phyloP scores from a whole-genome alignment of 495 filamentous ascomycete genomes.

The Neurospora tetraspora region DNA sequence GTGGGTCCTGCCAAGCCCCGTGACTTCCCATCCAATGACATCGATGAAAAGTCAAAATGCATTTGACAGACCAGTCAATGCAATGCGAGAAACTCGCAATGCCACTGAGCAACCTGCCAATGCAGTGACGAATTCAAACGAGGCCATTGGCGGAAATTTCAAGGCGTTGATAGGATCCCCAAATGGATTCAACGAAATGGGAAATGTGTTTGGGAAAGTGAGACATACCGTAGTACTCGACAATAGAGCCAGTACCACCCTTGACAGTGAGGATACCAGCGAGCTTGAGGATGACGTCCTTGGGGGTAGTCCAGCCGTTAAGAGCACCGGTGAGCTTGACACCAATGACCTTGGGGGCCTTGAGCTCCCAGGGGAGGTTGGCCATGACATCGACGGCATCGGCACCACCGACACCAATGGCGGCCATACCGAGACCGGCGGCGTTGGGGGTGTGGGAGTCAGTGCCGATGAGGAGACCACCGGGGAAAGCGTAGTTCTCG shows the following conservation, averaged over 20 bases:
- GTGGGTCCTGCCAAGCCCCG: neutral
- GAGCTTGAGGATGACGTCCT: constrained; percentile 98
- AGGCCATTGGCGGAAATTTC: neutral
- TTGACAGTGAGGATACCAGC: constrained; percentile 96
- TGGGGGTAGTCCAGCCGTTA: constrained; percentile 89
- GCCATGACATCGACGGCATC: constrained; percentile 99
- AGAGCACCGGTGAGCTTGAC: constrained; percentile 84
- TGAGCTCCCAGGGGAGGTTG: constrained; percentile 94
- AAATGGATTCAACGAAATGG: neutral
- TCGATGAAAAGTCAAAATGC: neutral
- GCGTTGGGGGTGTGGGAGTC: constrained; percentile 98
- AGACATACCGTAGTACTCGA: constrained; percentile 69
- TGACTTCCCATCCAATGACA: neutral
- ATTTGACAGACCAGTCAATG: neutral
- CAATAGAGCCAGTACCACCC: constrained; percentile 93
- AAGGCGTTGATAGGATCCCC: neutral
- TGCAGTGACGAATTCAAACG: neutral
- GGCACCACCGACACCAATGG: constrained; percentile 97
- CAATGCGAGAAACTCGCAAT: neutral
- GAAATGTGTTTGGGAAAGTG: constrained; percentile 35
- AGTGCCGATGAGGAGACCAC: constrained; percentile 95
- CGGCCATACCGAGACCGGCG: constrained; percentile 91
- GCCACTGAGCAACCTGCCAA: neutral
- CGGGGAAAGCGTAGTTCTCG: constrained; percentile 97
- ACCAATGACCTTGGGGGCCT: constrained; percentile 96